Evolutionary conservation across 2,329 filamentous ascomycete genomes (phyloP).

Genomic region (Colletotrichum brevisporum): DNA sequence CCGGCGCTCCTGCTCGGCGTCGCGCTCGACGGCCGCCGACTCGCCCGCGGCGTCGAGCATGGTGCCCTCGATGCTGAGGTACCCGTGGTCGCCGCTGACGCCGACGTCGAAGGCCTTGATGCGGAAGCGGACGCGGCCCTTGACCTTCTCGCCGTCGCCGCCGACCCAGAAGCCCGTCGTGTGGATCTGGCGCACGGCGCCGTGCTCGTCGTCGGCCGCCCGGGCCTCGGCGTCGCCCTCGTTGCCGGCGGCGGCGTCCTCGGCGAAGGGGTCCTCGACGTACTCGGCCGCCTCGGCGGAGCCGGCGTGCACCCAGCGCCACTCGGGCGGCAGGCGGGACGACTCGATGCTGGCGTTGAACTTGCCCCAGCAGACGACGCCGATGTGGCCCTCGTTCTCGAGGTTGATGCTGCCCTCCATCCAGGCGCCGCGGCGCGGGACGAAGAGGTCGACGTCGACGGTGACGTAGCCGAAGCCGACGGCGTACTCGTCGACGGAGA

Average conservation of each 20-base stretch:
- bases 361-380: conserved; percentile 89
- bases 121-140: conserved; percentile 80
- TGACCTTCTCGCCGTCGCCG: conserved; percentile 76
- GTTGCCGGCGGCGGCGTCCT: conserved; percentile 47
- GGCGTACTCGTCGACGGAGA: conserved; percentile 83
- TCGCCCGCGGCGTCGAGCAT: conserved; percentile 81
- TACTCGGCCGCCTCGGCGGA: conserved; percentile 55
- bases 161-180: conserved; percentile 83
- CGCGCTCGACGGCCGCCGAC: conserved; percentile 61
- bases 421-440: conserved; percentile 79
- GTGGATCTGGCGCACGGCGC: conserved; percentile 67
- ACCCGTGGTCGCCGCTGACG: conserved; percentile 80
- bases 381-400: conserved; percentile 90
- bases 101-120: conserved; percentile 90
- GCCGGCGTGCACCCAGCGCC: conserved; percentile 81
- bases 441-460: conserved; percentile 87
- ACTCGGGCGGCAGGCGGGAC: conserved; percentile 79
- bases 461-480: conserved; percentile 91
- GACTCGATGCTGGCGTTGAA: conserved; percentile 92
- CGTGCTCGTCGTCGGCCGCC: conserved; percentile 63
- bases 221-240: conserved; percentile 51
- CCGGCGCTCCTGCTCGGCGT: conserved; percentile 64
- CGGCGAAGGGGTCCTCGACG: conserved; percentile 47
- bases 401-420: conserved; percentile 88
- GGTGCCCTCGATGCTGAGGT: conserved; percentile 90